These are phyloP conservation scores for Trypanosoma mega DNA, from an alignment of 208 protist genomes.

Conservation along the genomic window DNA sequence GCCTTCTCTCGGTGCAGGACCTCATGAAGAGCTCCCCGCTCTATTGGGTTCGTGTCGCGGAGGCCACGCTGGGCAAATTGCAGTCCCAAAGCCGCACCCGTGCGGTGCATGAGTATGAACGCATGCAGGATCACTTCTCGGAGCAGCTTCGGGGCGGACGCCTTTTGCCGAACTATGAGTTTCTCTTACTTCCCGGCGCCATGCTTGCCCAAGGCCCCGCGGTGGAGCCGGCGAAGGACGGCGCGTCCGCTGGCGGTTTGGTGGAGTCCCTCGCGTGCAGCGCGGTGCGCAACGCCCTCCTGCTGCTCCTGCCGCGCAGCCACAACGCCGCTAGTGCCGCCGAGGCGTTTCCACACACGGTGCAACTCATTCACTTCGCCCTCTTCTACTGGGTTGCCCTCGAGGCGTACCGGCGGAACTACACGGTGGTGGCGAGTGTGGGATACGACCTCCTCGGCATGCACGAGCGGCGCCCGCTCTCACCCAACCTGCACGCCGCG, in stretches of 20 bases:
- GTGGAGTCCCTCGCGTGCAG: conserved; percentile 52
- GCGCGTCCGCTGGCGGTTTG: conserved; percentile 18
- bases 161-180: conserved; percentile 78
- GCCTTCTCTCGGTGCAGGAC: conserved; percentile 75
- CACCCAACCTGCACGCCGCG: conserved; percentile 62
- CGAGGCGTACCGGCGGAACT: conserved; percentile 77
- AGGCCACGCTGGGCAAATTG: conserved; percentile 68
- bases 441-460: conserved; percentile 68
- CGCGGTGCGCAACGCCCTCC: conserved; percentile 81
- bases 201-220: conserved; percentile 32
- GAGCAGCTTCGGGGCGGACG: conserved; percentile 65
- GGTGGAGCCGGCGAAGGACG: conserved; percentile 13
- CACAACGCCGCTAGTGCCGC: conserved; percentile 51
- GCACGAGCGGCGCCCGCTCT: conserved; percentile 58
- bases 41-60: conserved; percentile 82
- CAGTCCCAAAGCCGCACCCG: conserved; percentile 40
- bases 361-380: conserved; percentile 60
- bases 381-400: conserved; percentile 79
- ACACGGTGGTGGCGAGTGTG: conserved; percentile 62
- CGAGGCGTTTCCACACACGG: conserved; percentile 62
- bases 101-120: conserved; percentile 64
- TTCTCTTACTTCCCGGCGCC: conserved; percentile 74
- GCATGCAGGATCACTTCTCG: conserved; percentile 62
- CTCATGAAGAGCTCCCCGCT: conserved; percentile 69
- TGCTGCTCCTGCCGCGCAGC: conserved; percentile 67